A percentile compares a stretch with the other conserved stretches of the same genome.
Conservation (phyloP, 2,329 filamentous ascomycete species). For the Nothomitra cinnamomea region DNA sequence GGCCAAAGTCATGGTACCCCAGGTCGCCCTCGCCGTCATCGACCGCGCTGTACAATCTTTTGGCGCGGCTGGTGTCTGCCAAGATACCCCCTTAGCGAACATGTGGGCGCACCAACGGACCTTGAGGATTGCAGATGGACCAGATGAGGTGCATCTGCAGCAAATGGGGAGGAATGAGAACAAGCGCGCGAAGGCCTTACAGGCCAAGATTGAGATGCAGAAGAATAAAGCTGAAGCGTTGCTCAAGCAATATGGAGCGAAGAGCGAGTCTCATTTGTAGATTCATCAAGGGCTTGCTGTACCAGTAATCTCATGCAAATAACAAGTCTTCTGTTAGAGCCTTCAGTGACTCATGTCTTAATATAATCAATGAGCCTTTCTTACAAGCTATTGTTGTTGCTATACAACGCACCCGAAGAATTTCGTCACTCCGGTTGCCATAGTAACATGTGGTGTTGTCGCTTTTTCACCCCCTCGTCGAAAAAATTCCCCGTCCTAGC, state of each 20-base stretch:
- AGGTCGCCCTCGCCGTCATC: conserved; percentile 68
- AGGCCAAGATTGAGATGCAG: conserved; percentile 47
- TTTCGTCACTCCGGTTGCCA: too few species aligned
- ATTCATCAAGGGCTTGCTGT: not conserved
- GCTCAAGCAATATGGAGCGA: conserved; percentile 37
- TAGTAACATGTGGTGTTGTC: conserved; percentile 1
- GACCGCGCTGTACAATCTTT: conserved; percentile 90
- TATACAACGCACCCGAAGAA: too few species aligned
- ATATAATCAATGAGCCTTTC: too few species aligned
- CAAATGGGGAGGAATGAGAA: conserved; percentile 73
- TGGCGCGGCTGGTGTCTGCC: conserved; percentile 76
- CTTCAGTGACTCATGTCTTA: too few species aligned
- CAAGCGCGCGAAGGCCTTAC: conserved; percentile 43
- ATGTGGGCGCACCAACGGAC: conserved; percentile 73
- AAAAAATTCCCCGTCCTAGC: conserved; percentile 2
- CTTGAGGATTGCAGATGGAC: conserved; percentile 75
- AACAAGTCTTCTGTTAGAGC: too few species aligned
- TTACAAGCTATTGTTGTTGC: too few species aligned
- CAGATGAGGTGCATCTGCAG: conserved; percentile 84
- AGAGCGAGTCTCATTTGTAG: conserved; percentile 17
- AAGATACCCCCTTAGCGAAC: conserved; percentile 80
- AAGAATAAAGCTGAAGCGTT: conserved; percentile 46
- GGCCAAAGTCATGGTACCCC: conserved; percentile 82
- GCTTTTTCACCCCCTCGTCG: not conserved
- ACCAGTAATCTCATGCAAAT: too few species aligned